Conservation (phyloP, 371 early-diverging fungal species). For the Mortierella sp. region DNA sequence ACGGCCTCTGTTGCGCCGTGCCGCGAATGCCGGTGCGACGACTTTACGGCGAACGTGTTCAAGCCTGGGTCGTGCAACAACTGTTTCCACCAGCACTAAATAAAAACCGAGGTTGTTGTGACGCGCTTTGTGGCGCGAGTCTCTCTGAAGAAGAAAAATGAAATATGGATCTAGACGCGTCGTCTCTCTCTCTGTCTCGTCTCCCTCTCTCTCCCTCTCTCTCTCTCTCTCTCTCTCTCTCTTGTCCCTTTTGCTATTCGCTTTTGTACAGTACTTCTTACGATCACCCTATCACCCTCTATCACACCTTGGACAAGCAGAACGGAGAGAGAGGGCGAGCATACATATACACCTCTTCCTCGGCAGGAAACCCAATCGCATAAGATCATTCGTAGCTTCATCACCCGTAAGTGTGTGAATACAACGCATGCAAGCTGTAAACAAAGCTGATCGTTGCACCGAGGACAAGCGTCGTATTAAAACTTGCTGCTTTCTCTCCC, state of each 20-base stretch:
- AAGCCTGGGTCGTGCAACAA: conserved; percentile 41
- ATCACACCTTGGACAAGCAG: too few species aligned
- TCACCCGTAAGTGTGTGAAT: too few species aligned
- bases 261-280: too few species aligned
- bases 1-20: conserved; percentile 10
- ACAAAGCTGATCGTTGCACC: not conserved
- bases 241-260: too few species aligned
- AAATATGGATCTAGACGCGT: not conserved
- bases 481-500: too few species aligned
- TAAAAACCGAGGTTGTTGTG: not conserved
- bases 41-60: conserved; percentile 44
- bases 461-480: too few species aligned
- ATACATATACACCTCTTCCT: too few species aligned
- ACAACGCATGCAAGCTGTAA: too few species aligned
- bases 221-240: not conserved
- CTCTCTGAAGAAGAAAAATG: not conserved
- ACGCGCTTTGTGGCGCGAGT: not conserved
- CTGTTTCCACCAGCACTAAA: conserved; percentile 39
- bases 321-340: too few species aligned
- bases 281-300: too few species aligned
- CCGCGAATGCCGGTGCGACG: conserved; percentile 33
- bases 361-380: too few species aligned
- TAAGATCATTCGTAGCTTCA: too few species aligned
- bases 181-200: not conserved
- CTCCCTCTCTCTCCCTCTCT: not conserved